A percentile compares a stretch with the other conserved stretches of the same genome.
Conservation (phyloP, 2,329 filamentous ascomycete genomes). For the Chrysoporthe puriensis region DNA sequence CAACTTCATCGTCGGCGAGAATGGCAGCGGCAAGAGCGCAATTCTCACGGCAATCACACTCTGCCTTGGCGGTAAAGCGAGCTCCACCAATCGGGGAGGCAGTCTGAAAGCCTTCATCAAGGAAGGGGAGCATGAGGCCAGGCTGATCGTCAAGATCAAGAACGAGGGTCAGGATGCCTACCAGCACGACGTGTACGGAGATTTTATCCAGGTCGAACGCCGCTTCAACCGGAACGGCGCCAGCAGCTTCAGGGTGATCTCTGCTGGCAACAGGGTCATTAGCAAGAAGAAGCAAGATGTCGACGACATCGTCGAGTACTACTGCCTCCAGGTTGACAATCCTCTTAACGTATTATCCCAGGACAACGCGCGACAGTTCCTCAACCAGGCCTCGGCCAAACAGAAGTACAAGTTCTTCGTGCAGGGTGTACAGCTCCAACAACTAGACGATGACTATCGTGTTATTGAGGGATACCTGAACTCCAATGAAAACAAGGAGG, state of each 20-base stretch:
- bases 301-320: conserved; percentile 92
- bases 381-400: conserved; percentile 78
- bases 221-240: conserved; percentile 76
- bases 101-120: conserved; percentile 90
- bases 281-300: conserved; percentile 86
- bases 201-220: conserved; percentile 87
- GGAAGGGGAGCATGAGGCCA: conserved; percentile 77
- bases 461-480: conserved; percentile 81
- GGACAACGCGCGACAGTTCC: conserved; percentile 90
- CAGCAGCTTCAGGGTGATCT: conserved; percentile 88
- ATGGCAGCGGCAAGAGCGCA: conserved; percentile 96
- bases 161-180: conserved; percentile 87
- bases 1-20: conserved; percentile 97
- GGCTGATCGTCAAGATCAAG: conserved; percentile 83
- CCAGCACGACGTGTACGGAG: conserved; percentile 78
- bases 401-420: conserved; percentile 98
- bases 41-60: conserved; percentile 90
- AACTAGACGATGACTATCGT: conserved; percentile 88
- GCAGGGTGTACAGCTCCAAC: conserved; percentile 90
- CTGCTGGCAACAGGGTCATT: conserved; percentile 67
- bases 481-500: conserved; percentile 67
- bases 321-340: conserved; percentile 92
- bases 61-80: conserved; percentile 93
- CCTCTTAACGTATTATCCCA: conserved; percentile 95
- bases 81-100: conserved; percentile 87